Base-by-base conservation (phyloP, 1,284 basidiomycete genomes). In the Amylostereum areolatum region DNA sequence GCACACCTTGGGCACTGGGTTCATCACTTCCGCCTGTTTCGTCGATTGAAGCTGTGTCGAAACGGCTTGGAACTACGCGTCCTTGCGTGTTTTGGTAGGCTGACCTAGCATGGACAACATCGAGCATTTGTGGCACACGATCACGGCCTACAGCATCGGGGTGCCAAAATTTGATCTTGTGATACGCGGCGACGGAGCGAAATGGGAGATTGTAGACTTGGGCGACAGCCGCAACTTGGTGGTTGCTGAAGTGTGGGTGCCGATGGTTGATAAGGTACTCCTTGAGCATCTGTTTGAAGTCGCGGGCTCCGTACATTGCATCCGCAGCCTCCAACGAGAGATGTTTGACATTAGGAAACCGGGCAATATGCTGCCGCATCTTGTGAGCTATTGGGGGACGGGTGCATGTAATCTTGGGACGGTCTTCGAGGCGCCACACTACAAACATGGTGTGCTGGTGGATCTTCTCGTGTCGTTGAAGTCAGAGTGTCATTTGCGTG, bases 401-500 rank as follows among this genome's bases (percentile, higher is more conserved):
- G 10, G 7, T 8, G 24, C 25, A 9, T 7, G 7, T 25, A 9
- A 24, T 7, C 7, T 9, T 24, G 10, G 39, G 39, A 25, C 39
- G 39, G 18, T 24, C 39, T 9, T 25, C 7, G 10, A 41, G 24
- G 18, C 39, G 24, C 39, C 39, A 41, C 7, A 7, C 39, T 11
- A 41, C 25, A 25, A 11, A 41, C 18, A 24, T 24, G 7, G 9
- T 7, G 18, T 41, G 39, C 7, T 9, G 10, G 24, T 25, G 39
- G 8, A 64, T 53, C 47, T 63, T 60, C 45, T 66, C 65, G 25
- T 56, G 46, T 3, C 62, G 52, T 25, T 62, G 54, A 1, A 71
- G 55, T 67, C 67, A 69, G 2, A 44, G 43, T 9, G 62, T 63
- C 68, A 70, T 70, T 46, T 69, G 66, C 2, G 55, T 37, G 35